Base-by-base conservation (phyloP, 2,329 filamentous ascomycete genomes). In the Blumeriella jaapii region DNA sequence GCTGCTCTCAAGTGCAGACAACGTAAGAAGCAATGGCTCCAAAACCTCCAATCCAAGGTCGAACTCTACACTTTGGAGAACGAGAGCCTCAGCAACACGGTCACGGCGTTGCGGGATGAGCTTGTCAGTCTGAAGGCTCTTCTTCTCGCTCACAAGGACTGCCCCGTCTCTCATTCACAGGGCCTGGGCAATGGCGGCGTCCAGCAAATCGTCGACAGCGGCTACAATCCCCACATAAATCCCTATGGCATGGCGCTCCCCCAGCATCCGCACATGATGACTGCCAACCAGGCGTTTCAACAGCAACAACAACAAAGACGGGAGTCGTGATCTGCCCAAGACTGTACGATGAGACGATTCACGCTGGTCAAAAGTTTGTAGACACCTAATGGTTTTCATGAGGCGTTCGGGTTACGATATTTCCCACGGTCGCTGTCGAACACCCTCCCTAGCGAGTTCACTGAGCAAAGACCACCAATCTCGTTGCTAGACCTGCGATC, bases 11-110 rank as follows among this genome's bases (percentile, higher is more conserved):
- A 98, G 57, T 98, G 91, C 60, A 81, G 91, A 42, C 91, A 98
- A 59, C 76, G 91, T 13, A 98, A 98, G 69, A 98, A 98, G 69
- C 91, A 96, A 57, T 98, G 91, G 91, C 72, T 96, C 39, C 82
- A 83, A 19, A 96, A 94, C 49, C 69, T 98, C 1, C 91, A 98
- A 59, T 74, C 75, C 37, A 96, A 96, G 60, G 89, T 96, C 11
- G 91, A 98, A 58, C 69, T 93, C 47, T 96, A 86, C 55, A 87
- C 81, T 44, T 79, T 71, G 1, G 91, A 98, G 60, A 96, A 96
- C 45, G 91, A 98, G 54, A 76, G 76, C 1, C 68, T 98, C 20
- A 83, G 79, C 12, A 69, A 78, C 3, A 89, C 91, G 44, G 86
- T 96, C 39, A 80, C 80, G 1, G 76, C 83, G 48, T 64, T 96